Conservation (phyloP, 345 rosid species). For the Lumnitzera littorea region DNA sequence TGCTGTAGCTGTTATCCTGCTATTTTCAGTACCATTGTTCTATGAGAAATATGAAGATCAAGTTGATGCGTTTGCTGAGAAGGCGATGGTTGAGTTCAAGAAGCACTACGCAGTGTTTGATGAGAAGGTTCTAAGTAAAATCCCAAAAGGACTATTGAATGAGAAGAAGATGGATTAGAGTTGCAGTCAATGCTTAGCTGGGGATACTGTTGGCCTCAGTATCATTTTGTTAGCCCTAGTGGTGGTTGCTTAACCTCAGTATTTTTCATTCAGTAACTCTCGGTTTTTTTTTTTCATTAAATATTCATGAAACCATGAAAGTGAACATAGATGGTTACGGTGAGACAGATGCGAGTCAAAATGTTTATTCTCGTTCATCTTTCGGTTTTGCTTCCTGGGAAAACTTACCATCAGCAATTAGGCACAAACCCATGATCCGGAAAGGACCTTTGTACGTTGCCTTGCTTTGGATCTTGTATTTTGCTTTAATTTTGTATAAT, state of each 20-base stretch:
- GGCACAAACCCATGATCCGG: no score
- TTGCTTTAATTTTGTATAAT: no score
- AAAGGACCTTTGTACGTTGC: no score
- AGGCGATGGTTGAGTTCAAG: constrained; percentile 64
- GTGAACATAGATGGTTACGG: no score
- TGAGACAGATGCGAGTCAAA: no score
- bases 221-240: neutral
- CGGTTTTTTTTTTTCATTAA: neutral
- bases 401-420: no score
- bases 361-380: no score
- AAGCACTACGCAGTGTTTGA: constrained; percentile 74
- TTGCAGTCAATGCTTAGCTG: neutral
- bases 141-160: constrained; percentile 60
- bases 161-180: constrained; percentile 64
- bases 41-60: constrained; percentile 89
- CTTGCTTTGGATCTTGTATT: no score
- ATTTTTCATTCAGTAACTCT: neutral
- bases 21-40: constrained; percentile 57
- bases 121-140: constrained; percentile 66
- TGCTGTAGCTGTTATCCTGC: constrained; percentile 44
- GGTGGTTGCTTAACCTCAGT: neutral
- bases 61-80: constrained; percentile 72
- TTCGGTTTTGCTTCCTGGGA: no score
- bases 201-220: neutral
- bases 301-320: no score